Conservation (phyloP, 257 asterid species). For the Lycium barbarum region DNA sequence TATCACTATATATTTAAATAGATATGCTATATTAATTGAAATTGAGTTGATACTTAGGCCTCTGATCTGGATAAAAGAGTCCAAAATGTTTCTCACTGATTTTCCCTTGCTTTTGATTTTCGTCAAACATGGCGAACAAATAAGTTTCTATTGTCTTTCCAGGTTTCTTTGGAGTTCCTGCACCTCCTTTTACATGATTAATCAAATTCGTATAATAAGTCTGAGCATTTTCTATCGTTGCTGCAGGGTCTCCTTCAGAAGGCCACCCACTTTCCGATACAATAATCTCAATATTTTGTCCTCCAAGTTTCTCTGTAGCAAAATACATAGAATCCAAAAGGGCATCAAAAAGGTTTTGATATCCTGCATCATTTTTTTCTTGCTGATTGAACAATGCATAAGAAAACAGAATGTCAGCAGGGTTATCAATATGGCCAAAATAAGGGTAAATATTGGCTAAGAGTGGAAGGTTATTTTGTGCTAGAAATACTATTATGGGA, state of each 20-base stretch:
- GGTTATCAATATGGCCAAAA: constrained; percentile 19
- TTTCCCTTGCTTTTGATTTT: constrained; percentile 44
- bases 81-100: constrained; percentile 52
- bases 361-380: constrained; percentile 29
- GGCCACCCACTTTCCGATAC: constrained; percentile 60
- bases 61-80: constrained; percentile 43
- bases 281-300: constrained; percentile 31
- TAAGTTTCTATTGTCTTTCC: constrained; percentile 50
- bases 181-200: constrained; percentile 29
- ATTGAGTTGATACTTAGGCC: constrained; percentile 41
- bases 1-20: background rate
- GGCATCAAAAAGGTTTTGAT: constrained; percentile 51
- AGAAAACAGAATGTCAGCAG: constrained; percentile 15
- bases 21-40: constrained; percentile 20
- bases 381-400: constrained; percentile 36
- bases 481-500: constrained; percentile 38
- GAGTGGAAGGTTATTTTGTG: constrained; percentile 33
- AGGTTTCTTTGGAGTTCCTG: constrained; percentile 49
- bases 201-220: constrained; percentile 36
- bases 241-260: constrained; percentile 35
- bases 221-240: constrained; percentile 26
- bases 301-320: constrained; percentile 46
- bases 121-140: constrained; percentile 66
- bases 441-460: constrained; percentile 48
- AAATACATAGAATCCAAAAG: constrained; percentile 42